A percentile compares a stretch with the other conserved stretches of the same genome.
Evolutionary conservation across 73 alveolate species (phyloP).

Genomic region (Stentor roeselii): DNA sequence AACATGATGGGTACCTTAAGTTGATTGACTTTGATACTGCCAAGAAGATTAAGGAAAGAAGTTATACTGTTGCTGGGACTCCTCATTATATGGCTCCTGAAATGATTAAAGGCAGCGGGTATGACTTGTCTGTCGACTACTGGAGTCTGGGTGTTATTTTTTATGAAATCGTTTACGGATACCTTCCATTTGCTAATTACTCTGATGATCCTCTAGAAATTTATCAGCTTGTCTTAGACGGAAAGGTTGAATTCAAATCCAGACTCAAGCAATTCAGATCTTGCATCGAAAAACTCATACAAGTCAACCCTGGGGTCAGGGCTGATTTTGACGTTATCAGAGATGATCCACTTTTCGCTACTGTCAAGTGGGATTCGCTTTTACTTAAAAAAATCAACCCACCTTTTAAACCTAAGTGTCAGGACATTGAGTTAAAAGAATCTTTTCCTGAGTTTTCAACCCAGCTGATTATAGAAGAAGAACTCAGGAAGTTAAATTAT

Average conservation of each 20-base stretch:
- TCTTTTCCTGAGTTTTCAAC: neutral
- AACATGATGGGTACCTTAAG: neutral
- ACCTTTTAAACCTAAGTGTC: neutral
- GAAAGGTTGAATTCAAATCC: neutral
- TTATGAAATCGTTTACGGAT: neutral
- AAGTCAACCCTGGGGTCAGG: neutral
- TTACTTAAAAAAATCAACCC: neutral
- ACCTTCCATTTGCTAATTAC: neutral
- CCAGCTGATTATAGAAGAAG: neutral
- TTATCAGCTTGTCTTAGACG: neutral
- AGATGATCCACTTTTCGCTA: too few species aligned
- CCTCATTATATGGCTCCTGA: constrained; percentile 70
- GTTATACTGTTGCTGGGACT: constrained; percentile 21
- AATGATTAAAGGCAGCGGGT: constrained; percentile 19
- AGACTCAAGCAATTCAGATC: neutral
- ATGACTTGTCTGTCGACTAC: neutral
- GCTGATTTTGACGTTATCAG: neutral
- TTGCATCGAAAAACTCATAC: neutral
- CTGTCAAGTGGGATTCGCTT: neutral
- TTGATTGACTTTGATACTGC: constrained; percentile 10
- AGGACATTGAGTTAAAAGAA: neutral
- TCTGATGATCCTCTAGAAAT: neutral
- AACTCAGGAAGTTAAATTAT: too few species aligned
- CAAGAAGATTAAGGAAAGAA: constrained; percentile 30
- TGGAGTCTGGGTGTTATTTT: constrained; percentile 1